Percentiles rank a stretch among this genome's conserved stretches.
These are phyloP conservation scores for Clonostachys chloroleuca DNA, from an alignment of 2,329 filamentous ascomycete genomes.

Conservation along the genomic window DNA sequence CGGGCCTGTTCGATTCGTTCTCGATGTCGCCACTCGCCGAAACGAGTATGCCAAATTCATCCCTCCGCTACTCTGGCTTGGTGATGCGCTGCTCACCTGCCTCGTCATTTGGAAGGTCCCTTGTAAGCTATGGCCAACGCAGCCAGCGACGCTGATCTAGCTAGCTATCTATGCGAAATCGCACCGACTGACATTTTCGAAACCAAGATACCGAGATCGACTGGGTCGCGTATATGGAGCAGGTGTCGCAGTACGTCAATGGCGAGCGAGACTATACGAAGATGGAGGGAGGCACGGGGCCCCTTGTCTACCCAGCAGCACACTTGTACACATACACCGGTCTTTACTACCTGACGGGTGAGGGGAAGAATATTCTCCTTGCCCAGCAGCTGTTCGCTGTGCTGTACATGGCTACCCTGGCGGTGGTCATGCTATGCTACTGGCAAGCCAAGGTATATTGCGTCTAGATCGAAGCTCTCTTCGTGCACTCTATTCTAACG, in stretches of 20 bases:
- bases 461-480: background rate
- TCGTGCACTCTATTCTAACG: slow-evolving; percentile 2
- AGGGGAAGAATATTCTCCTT: slow-evolving; percentile 69
- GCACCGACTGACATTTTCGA: background rate
- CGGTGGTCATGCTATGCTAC: slow-evolving; percentile 80
- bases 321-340: slow-evolving; percentile 88
- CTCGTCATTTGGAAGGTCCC: slow-evolving; percentile 77
- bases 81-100: slow-evolving; percentile 68
- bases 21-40: slow-evolving; percentile 41
- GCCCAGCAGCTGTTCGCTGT: slow-evolving; percentile 83
- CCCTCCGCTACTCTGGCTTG: slow-evolving; percentile 59
- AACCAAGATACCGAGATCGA: slow-evolving; percentile 87
- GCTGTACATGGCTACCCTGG: slow-evolving; percentile 73
- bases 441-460: slow-evolving; percentile 59
- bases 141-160: background rate
- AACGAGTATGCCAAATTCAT: slow-evolving; percentile 44
- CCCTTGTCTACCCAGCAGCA: slow-evolving; percentile 88
- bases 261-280: slow-evolving; percentile 87
- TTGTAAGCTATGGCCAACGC: slow-evolving; percentile 50
- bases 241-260: slow-evolving; percentile 71
- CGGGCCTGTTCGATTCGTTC: slow-evolving; percentile 12
- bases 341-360: slow-evolving; percentile 73
- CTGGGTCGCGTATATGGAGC: slow-evolving; percentile 96
- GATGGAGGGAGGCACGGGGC: slow-evolving; percentile 85
- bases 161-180: slow-evolving; percentile 1